phyloP scores from a whole-genome alignment of 768 basidiomycete species.

The Suillus tomentosus region DNA sequence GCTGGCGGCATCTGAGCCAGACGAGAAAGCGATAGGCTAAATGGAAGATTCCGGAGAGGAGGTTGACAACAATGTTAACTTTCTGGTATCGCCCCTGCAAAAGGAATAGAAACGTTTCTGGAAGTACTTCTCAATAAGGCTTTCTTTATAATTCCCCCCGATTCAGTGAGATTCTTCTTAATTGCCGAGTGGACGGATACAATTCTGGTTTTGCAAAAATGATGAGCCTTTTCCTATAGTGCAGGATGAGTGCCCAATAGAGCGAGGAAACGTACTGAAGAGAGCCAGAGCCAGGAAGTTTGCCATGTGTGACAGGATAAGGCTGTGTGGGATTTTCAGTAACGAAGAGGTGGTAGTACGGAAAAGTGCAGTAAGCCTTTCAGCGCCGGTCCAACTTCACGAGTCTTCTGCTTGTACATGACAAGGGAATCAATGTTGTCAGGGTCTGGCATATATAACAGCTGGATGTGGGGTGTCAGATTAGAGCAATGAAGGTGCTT shows the following conservation, averaged over 20 bases:
- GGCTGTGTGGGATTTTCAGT: conserved; percentile 34
- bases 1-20: neutral
- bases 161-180: neutral
- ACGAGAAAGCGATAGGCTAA: neutral
- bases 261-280: conserved; percentile 56
- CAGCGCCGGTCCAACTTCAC: conserved; percentile 15
- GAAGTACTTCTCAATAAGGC: conserved; percentile 37
- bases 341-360: conserved; percentile 30
- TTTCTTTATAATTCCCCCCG: conserved; percentile 38
- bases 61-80: conserved; percentile 35
- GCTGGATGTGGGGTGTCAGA: conserved; percentile 32
- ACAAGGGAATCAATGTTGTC: conserved; percentile 42
- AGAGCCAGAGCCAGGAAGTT: conserved; percentile 49
- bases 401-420: neutral
- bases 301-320: conserved; percentile 41
- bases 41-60: conserved; percentile 40
- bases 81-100: conserved; percentile 38
- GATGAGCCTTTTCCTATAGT: conserved; percentile 57
- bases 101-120: conserved; percentile 24
- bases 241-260: conserved; percentile 59
- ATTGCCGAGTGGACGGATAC: conserved; percentile 24
- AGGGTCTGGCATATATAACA: conserved; percentile 31
- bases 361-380: conserved; percentile 42
- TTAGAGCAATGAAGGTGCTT: conserved; percentile 42
- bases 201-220: conserved; percentile 65